Evolutionary conservation across 768 basidiomycete genomes (phyloP), one percentile per base, ranked within the genome.

Genomic region (Tylopilus intermedius): DNA sequence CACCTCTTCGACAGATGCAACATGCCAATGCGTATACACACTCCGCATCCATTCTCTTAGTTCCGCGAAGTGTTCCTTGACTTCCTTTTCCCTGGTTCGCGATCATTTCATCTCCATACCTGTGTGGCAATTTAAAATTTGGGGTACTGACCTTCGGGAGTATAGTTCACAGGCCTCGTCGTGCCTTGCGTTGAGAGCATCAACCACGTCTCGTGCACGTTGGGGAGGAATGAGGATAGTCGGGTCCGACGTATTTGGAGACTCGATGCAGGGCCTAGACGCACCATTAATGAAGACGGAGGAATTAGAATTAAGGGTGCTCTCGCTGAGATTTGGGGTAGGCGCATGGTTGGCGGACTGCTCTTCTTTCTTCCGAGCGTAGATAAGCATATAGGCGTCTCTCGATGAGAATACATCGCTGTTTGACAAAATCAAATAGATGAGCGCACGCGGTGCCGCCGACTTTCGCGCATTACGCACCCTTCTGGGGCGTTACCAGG

Each of bases 381-480:
- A 98, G 49, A 98, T 84, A 30, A 97, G 78, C 93, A 97, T 95
- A 70, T 98, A 96, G 6, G 91, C 92, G 60, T 96, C 92, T 69
- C 80, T 88, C 2, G 92, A 93, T 2, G 80, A 75, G 57, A 69
- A 69, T 39, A 88, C 76, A 37, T 76, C 72, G 54, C 78, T 80
- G 48, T 54, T 22, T 13, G 44, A 55, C 41, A 49, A 59, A 54
- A 60, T 57, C 62, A 67, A 60, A 56, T 55, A 45, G 33, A 11
- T 56, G 40, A 60, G 56, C 43, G 35, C 33, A 55, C 49, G 50
- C 51, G 60, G 56, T 29, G 35, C 44, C 50, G 82, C 92, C 50
- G 91, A 91, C 7, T 72, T 50, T 90, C 8, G 69, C 90, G 15
- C 90, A 3, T 95, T 70, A 80, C 90, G 5, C 91, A 87, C 72